Conservation (phyloP, 352 stramenopile genomes). For the Phytopythium delawarense region DNA sequence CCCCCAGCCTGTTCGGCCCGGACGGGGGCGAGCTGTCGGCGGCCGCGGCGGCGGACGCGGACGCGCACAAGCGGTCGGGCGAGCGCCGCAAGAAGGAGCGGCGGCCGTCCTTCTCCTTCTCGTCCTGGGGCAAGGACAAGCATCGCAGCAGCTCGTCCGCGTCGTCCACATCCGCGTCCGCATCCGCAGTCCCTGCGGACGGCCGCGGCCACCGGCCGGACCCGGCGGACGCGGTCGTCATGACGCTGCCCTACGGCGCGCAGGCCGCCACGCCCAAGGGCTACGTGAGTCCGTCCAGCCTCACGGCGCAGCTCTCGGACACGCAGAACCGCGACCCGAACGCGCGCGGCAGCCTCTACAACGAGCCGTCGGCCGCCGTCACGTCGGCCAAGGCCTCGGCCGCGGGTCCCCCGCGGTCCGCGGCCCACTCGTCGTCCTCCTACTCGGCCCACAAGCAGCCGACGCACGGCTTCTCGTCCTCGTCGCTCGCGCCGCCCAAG, state of each 20-base stretch:
- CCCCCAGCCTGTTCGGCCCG: background rate
- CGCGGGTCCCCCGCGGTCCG: background rate
- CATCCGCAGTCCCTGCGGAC: background rate
- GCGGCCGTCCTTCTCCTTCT: slow-evolving; percentile 49
- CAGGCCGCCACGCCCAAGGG: slow-evolving; percentile 27
- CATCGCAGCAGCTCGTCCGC: slow-evolving; percentile 25
- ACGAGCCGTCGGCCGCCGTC: slow-evolving; percentile 7
- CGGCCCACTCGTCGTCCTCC: background rate
- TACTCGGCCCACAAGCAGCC: slow-evolving; percentile 1
- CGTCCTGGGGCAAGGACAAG: slow-evolving; percentile 45
- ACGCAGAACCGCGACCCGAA: slow-evolving; percentile 6
- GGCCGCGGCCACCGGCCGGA: background rate
- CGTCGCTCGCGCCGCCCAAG: slow-evolving; percentile 20
- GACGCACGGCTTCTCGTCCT: slow-evolving; percentile 16
- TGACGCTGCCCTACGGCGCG: slow-evolving; percentile 35
- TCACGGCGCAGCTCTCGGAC: slow-evolving; percentile 6
- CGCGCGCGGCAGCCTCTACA: slow-evolving; percentile 6
- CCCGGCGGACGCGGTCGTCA: slow-evolving; percentile 18
- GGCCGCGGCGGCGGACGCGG: slow-evolving; percentile 12
- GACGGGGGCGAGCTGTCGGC: slow-evolving; percentile 27
- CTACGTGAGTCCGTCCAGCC: slow-evolving; percentile 7
- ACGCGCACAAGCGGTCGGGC: background rate
- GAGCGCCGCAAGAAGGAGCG: slow-evolving; percentile 39
- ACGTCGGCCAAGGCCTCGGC: slow-evolving; percentile 1
- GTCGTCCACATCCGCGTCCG: background rate